Base-by-base conservation (phyloP, 1,284 basidiomycete species). In the Rhizoctonia solani region DNA sequence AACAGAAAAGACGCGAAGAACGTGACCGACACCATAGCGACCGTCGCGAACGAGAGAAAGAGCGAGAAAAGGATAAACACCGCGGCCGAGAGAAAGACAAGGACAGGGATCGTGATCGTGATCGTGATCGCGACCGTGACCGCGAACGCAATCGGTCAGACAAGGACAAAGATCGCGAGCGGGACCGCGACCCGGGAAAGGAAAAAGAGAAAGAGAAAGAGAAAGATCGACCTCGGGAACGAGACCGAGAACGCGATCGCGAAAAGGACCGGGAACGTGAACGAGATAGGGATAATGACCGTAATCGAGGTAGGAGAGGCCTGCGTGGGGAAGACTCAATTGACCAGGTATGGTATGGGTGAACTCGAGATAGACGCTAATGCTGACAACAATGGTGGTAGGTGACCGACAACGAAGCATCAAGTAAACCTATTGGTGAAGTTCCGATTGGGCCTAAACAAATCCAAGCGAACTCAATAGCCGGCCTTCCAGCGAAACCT, bases 1-100 rank as follows among this genome's bases (percentile, higher is more conserved):
- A 9, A 19, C 30, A 47, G 39, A 54, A 66, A 44, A 66, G 54
- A 34, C 63, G 63, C 16, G 63, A 54, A 13, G 69, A 69, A 4
- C 67, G 69, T 14, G 69, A 80, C 55, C 76, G 77, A 44, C 70
- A 66, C 19, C 50, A 72, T 66, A 69, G 67, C 49, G 68, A 69
- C 25, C 66, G 34, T 32, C 68, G 68, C 47, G 70, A 69, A 37
- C 69, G 58, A 23, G 71, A 70, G 6, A 71, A 66, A 25, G 72
- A 72, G 9, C 63, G 68, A 37, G 66, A 77, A 74, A 69, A 78
- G 49, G 82, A 85, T 42, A 73, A 66, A 49, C 73, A 82, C 5
- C 77, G 79, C n/a, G 79, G 83, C n/a, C 75, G 80, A 58, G 80
- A 82, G 30, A 74, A 79, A 29, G 78, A 82, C 55, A 74, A 79